Evolutionary conservation across 2,329 filamentous ascomycete genomes (phyloP).

Genomic region (Trichoderma semiorbis): DNA sequence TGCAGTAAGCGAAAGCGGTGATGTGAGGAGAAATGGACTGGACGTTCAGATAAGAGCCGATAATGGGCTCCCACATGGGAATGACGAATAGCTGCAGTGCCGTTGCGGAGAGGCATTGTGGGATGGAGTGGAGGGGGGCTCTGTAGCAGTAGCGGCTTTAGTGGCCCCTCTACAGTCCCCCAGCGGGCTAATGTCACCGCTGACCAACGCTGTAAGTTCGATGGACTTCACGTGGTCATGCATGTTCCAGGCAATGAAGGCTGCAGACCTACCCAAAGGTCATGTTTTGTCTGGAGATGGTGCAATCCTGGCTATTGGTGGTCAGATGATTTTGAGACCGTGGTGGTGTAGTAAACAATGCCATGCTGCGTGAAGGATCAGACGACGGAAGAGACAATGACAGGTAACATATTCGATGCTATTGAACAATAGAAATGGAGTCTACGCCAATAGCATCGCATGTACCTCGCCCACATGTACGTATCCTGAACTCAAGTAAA

Average conservation of each 20-base stretch:
- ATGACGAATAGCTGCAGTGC: not conserved
- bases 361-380: not conserved
- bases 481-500: not conserved
- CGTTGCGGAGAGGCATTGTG: not conserved
- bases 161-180: not conserved
- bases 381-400: not conserved
- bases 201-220: not conserved
- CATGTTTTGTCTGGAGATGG: not conserved
- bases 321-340: not conserved
- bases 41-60: not conserved
- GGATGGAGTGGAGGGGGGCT: not conserved
- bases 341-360: not conserved
- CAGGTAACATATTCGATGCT: not conserved
- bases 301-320: not conserved
- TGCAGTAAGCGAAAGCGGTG: conserved; percentile 1
- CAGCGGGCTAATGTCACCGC: not conserved
- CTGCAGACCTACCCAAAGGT: not conserved
- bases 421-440: not conserved
- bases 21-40: not conserved
- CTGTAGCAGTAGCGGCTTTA: not conserved
- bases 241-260: not conserved
- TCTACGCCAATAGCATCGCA: not conserved
- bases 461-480: not conserved
- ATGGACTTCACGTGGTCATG: not conserved
- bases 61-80: not conserved